Conservation (phyloP, 1,284 basidiomycete species). For the Cystobasidium pallidum region DNA sequence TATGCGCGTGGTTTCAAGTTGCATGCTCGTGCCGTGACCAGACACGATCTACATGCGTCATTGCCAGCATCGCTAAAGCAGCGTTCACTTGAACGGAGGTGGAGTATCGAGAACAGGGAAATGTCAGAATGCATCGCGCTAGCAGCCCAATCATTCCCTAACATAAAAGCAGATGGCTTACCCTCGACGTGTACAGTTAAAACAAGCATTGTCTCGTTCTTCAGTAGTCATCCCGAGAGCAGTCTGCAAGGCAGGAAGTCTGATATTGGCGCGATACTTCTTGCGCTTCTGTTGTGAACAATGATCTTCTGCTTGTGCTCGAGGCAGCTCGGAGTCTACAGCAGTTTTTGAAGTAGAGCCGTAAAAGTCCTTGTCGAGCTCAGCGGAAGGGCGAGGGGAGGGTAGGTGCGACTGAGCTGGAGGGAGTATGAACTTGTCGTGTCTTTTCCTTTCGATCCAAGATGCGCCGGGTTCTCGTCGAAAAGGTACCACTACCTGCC, state of each 20-base stretch:
- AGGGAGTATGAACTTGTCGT: neutral
- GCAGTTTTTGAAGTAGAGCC: neutral
- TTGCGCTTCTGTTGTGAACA: neutral
- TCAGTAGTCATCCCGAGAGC: neutral
- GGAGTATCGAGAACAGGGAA: neutral
- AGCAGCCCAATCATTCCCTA: neutral
- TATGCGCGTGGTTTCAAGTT: neutral
- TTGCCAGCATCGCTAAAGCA: constrained; percentile 13
- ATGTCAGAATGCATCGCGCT: neutral
- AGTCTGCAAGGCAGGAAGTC: neutral
- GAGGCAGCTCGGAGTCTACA: neutral
- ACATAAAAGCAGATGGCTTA: neutral
- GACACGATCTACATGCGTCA: constrained; percentile 5
- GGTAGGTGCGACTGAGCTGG: neutral
- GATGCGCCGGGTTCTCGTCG: neutral
- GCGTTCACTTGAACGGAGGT: neutral
- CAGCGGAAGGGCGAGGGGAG: neutral
- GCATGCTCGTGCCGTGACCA: neutral
- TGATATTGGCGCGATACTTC: neutral
- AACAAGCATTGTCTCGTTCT: constrained; percentile 1
- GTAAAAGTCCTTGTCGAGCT: neutral
- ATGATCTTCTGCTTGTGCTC: neutral
- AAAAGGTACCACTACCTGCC: neutral
- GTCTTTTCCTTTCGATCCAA: neutral
- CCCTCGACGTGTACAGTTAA: neutral